A percentile compares a stretch with the other conserved stretches of the same genome.
These are phyloP conservation scores for Mortierella sp. DNA, from an alignment of 371 early-diverging fungal species.

Conservation along the genomic window DNA sequence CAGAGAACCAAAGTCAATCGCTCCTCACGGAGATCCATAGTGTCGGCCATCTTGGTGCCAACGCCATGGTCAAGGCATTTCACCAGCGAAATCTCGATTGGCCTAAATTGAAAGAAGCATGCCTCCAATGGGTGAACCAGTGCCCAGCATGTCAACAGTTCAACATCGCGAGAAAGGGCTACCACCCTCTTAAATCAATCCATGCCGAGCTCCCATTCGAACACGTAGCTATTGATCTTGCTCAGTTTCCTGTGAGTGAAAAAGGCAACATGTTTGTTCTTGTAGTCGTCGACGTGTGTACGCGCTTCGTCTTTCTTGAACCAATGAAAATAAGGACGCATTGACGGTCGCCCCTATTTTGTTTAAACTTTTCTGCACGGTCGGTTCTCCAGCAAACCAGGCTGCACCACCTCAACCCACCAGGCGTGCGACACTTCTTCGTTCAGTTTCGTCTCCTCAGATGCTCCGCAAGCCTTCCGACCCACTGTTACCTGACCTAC, in stretches of 20 bases:
- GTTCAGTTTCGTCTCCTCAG: too few species aligned
- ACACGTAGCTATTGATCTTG: conserved; percentile 13
- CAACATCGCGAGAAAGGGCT: conserved; percentile 11
- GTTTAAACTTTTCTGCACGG: too few species aligned
- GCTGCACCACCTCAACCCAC: too few species aligned
- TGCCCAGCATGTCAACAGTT: conserved; percentile 1
- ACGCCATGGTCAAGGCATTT: conserved; percentile 10
- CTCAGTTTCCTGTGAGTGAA: not conserved
- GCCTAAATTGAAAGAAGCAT: not conserved
- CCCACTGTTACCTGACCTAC: too few species aligned
- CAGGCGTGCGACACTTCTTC: too few species aligned
- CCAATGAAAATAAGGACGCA: too few species aligned
- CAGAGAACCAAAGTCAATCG: not conserved
- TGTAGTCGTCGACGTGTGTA: conserved; percentile 21
- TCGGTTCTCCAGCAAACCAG: too few species aligned
- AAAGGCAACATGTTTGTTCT: not conserved
- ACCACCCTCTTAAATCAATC: conserved; percentile 4
- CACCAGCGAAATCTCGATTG: not conserved
- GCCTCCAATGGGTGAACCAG: not conserved
- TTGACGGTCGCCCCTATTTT: too few species aligned
- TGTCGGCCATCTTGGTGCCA: not conserved
- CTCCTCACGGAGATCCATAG: not conserved
- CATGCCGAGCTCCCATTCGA: conserved; percentile 10
- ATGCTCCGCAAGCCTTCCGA: too few species aligned
- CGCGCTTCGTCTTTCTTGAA: conserved; percentile 24